phyloP scores from a whole-genome alignment of 2,329 filamentous ascomycete genomes.

The Cladosporium sp. region DNA sequence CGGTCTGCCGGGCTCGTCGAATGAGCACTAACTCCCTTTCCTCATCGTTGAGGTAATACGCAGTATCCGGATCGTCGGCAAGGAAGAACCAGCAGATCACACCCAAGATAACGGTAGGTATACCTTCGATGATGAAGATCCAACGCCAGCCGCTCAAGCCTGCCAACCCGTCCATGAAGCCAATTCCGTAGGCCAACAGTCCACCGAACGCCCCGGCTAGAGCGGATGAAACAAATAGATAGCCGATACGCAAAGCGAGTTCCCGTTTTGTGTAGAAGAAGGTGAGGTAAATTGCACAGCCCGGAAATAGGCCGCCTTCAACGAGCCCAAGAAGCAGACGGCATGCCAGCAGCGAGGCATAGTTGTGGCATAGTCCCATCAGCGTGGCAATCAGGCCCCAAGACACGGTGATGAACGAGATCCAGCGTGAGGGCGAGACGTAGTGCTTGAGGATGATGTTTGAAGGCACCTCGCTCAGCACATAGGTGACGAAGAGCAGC shows the following conservation, averaged over 20 bases:
- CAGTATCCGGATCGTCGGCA: constrained; percentile 63
- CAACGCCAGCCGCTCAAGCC: constrained; percentile 68
- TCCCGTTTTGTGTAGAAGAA: constrained; percentile 74
- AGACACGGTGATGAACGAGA: constrained; percentile 55
- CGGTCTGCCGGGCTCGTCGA: constrained; percentile 48
- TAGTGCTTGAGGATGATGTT: constrained; percentile 45
- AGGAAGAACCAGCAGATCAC: constrained; percentile 50
- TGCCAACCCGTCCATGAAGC: constrained; percentile 63
- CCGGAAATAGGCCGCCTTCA: constrained; percentile 68
- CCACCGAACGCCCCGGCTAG: constrained; percentile 70
- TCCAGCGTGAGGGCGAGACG: constrained; percentile 37
- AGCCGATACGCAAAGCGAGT: constrained; percentile 67
- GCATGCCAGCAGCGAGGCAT: constrained; percentile 62
- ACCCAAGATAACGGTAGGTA: constrained; percentile 53
- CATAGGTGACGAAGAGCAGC: constrained; percentile 44
- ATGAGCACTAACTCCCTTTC: constrained; percentile 57
- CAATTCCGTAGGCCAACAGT: constrained; percentile 68
- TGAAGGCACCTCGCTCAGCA: constrained; percentile 42
- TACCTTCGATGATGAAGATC: constrained; percentile 62
- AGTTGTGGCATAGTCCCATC: constrained; percentile 64
- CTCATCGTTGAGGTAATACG: constrained; percentile 55
- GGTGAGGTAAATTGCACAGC: constrained; percentile 65
- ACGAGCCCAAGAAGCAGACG: constrained; percentile 65
- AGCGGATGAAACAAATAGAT: constrained; percentile 67
- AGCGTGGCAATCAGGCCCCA: constrained; percentile 65